Base-by-base conservation (phyloP, 306 rosid species). In the Astragalus membranaceus region DNA sequence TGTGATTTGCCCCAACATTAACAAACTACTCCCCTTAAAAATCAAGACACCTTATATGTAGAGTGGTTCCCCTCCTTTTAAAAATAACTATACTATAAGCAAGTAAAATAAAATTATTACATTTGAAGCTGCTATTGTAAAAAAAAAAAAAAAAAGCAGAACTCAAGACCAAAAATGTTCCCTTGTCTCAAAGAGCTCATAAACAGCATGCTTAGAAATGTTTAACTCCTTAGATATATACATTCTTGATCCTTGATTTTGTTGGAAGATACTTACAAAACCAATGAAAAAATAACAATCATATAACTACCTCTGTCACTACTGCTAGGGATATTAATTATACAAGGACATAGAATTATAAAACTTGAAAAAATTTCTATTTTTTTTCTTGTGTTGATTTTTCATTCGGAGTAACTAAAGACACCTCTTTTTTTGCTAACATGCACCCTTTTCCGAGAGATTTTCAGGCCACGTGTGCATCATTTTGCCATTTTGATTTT, bases 231-330 rank as follows among this genome's bases (percentile, higher is more conserved):
- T 46, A 10, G 13, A 57, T 41, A 36, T 55, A 37, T 54, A 64
- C 56, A 76, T 50, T 8, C 10, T 54, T 63, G 16, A 35, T 78
- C n/a, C 32, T 26, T 47, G 44, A 55, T 10, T 66, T 57, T 66
- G 70, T 14, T 41, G 57, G 15, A 59, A 58, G 70, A 70, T 66
- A 78, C 60, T 70, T 77, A 77, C 75, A 70, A 70, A 69, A 77
- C 67, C 48, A 77, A 59, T 60, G 41, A 58, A 76, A 42, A 61
- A 78, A 60, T 20, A 17, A 16, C 51, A 11, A 30, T 43, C 73
- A 69, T 63, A 30, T 55, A 57, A 10, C 74, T 53, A 61, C 41
- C 9, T 53, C 67, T 42, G 42, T n/a, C 17, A 26, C 30, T 5
- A 12, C 41, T 32, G 17, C 16, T 20, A 33, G 3, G 48, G n/a